phyloP scores from a whole-genome alignment of 2,329 filamentous ascomycete species.

The Fusarium denticulatum region DNA sequence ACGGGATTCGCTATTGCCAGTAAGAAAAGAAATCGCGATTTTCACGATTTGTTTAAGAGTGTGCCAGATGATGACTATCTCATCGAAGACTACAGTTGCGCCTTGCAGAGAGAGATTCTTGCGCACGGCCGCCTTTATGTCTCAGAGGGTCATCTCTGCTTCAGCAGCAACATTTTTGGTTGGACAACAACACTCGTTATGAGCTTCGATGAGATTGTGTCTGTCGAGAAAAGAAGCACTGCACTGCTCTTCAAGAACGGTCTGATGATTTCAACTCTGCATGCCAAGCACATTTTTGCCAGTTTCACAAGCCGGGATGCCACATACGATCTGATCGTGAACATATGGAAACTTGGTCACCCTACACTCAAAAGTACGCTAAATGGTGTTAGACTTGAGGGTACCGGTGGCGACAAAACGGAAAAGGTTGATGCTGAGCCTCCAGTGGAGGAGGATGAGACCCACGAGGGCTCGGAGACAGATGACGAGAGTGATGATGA shows the following conservation, averaged over 20 bases:
- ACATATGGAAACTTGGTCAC: slow-evolving; percentile 98
- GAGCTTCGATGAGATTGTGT: slow-evolving; percentile 97
- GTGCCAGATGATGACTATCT: slow-evolving; percentile 98
- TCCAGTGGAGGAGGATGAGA: slow-evolving; percentile 47
- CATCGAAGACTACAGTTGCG: slow-evolving; percentile 98
- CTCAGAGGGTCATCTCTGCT: slow-evolving; percentile 96
- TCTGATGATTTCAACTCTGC: slow-evolving; percentile 93
- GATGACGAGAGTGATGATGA: slow-evolving; percentile 72
- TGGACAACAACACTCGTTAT: slow-evolving; percentile 98
- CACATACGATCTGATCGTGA: slow-evolving; percentile 95
- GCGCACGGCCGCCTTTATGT: slow-evolving; percentile 94
- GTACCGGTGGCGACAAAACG: slow-evolving; percentile 88
- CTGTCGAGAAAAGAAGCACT: slow-evolving; percentile 95
- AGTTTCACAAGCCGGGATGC: slow-evolving; percentile 94
- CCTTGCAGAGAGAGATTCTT: slow-evolving; percentile 93
- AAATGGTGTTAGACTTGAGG: slow-evolving; percentile 85
- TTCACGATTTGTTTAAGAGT: slow-evolving; percentile 92
- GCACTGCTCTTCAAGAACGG: slow-evolving; percentile 97
- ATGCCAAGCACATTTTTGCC: slow-evolving; percentile 95
- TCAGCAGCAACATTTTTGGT: slow-evolving; percentile 97
- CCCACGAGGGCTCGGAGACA: slow-evolving; percentile 65
- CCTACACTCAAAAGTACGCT: slow-evolving; percentile 90
- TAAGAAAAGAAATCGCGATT: slow-evolving; percentile 95
- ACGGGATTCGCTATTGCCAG: slow-evolving; percentile 97
- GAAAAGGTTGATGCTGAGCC: slow-evolving; percentile 75